These are phyloP conservation scores for Neurospora sp. DNA, from an alignment of 495 filamentous ascomycete genomes.

Conservation along the genomic window DNA sequence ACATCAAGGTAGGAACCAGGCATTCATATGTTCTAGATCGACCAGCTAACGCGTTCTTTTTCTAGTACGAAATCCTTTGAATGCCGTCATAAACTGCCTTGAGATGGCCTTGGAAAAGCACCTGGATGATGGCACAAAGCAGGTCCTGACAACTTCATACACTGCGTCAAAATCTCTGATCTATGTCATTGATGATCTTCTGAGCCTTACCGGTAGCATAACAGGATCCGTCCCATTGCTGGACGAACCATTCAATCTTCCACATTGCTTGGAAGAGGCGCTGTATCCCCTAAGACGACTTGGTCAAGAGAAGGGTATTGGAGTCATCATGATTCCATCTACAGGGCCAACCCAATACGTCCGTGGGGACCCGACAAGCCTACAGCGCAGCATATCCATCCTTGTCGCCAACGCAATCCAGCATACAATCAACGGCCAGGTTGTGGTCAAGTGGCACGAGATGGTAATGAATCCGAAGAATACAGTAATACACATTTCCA, in stretches of 20 bases:
- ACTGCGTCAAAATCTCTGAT: constrained; percentile 86
- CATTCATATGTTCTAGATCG: neutral
- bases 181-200: constrained; percentile 79
- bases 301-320: constrained; percentile 57
- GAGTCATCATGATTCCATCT: constrained; percentile 46
- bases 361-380: constrained; percentile 57
- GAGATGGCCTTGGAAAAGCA: constrained; percentile 75
- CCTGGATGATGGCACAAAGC: constrained; percentile 61
- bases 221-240: constrained; percentile 61
- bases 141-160: constrained; percentile 68
- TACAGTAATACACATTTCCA: constrained; percentile 51
- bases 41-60: neutral
- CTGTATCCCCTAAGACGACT: constrained; percentile 54
- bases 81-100: constrained; percentile 82
- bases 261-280: constrained; percentile 54
- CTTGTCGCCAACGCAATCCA: constrained; percentile 70
- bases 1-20: constrained; percentile 31
- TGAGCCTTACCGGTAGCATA: constrained; percentile 74
- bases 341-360: constrained; percentile 50
- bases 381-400: constrained; percentile 65
- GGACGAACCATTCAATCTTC: constrained; percentile 60
- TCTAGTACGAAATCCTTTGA: constrained; percentile 73
- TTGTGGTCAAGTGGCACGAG: constrained; percentile 54
- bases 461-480: constrained; percentile 18
- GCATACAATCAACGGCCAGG: constrained; percentile 50